Base-by-base conservation (phyloP, 345 rosid genomes). In the Arabidopsis suecica region DNA sequence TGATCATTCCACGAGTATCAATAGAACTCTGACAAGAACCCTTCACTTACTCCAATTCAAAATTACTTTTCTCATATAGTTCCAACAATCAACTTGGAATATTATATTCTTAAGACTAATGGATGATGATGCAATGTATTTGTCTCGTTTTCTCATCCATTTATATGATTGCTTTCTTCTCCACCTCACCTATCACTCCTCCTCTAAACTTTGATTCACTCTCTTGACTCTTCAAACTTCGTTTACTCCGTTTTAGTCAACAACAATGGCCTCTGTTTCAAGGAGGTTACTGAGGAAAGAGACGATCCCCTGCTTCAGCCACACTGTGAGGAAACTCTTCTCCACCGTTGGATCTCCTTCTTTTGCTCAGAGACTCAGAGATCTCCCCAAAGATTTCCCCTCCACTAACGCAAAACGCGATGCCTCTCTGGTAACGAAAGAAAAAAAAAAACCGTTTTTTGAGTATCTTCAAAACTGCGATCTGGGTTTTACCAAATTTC, bases 371-470 rank as follows among this genome's bases (percentile, higher is more conserved):
- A 83, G 91, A 68, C 66, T 89, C 72, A 82, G 93, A 69, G 88
- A 88, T 81, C 88, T 91, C 28, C 95, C 96, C 62, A 88, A 84
- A 77, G 85, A 83, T 36, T 80, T 85, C 53, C 95, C 91, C 2
- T 81, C 74, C 22, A 86, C 93, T 67, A 83, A 87, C 9, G 84
- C 91, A 85, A 91, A 84, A 78, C 76, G 83, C 12, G 84, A 83
- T 37, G 96, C 84, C 51, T 81, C 95, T 47, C 87, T 86, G 77
- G 98, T 90, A 55, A 73, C 11, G 3, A 11, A 28, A 11, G 1
- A 10, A 12, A n/a, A 20, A 45, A 22, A 0, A 2, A 9, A 9
- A 16, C 16, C 7, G 33, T 72, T 22, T 22, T 28, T 28, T 14
- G 22, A 6, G 6, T 38, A 3, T 25, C 55, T 65, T 12, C 9